phyloP scores from a whole-genome alignment of 2,329 filamentous ascomycete species.

The Atkinsonella texensis region DNA sequence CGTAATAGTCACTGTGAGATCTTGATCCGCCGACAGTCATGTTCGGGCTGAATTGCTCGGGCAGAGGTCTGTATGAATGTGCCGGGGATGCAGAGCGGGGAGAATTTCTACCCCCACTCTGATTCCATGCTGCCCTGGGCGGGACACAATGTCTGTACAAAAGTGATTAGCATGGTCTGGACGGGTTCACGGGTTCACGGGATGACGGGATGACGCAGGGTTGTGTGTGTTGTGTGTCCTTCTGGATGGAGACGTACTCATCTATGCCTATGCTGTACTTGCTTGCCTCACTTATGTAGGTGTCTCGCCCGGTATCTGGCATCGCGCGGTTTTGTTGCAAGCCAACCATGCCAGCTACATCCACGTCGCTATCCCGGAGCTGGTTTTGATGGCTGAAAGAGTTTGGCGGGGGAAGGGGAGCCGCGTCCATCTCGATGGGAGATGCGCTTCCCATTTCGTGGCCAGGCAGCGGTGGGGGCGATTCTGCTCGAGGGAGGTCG shows the following conservation, averaged over 20 bases:
- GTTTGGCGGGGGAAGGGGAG: conserved; percentile 29
- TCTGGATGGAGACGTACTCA: conserved; percentile 38
- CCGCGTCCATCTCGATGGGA: conserved; percentile 71
- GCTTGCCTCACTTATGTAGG: conserved; percentile 53
- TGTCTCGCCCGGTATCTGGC: conserved; percentile 29
- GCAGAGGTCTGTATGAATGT: conserved; percentile 19
- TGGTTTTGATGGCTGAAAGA: conserved; percentile 34
- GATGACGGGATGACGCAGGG: background rate
- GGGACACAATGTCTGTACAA: conserved; percentile 38
- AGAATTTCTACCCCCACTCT: conserved; percentile 30
- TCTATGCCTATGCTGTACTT: conserved; percentile 58
- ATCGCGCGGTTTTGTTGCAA: conserved; percentile 43
- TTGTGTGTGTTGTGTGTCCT: background rate
- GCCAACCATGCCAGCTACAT: conserved; percentile 63
- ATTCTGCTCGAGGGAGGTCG: conserved; percentile 47
- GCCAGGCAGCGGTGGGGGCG: conserved; percentile 48
- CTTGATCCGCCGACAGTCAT: conserved; percentile 21
- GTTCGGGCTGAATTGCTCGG: conserved; percentile 25
- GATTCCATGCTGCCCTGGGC: conserved; percentile 44
- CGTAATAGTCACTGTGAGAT: conserved; percentile 56
- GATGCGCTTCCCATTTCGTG: conserved; percentile 40
- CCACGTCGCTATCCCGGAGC: conserved; percentile 53
- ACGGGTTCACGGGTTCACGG: background rate
- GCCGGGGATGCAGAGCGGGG: conserved; percentile 34
- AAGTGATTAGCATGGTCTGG: background rate